These are phyloP conservation scores for Flaveria ramosissima DNA, from an alignment of 129 eudicot genomes.

Conservation along the genomic window DNA sequence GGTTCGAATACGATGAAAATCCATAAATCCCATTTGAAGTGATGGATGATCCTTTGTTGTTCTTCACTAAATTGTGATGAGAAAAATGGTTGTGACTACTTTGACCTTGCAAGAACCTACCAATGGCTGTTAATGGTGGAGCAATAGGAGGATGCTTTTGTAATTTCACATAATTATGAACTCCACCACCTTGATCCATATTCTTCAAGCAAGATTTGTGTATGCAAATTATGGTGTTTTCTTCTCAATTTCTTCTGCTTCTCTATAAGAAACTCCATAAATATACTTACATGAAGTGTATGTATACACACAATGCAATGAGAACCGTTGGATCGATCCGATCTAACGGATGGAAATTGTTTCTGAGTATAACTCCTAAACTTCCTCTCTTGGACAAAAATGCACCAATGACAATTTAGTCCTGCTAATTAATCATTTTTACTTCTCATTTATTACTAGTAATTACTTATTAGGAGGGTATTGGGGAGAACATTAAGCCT, in stretches of 20 bases:
- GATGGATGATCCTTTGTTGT: constrained; percentile 31
- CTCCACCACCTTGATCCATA: constrained; percentile 47
- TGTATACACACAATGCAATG: constrained; percentile 17
- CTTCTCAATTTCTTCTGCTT: constrained; percentile 23
- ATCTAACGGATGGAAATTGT: constrained; percentile 42
- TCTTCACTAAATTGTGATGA: constrained; percentile 31
- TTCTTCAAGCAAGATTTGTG: constrained; percentile 24
- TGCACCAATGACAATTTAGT: constrained; percentile 13
- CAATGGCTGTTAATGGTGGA: constrained; percentile 60
- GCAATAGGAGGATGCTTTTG: constrained; percentile 28
- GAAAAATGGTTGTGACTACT: constrained; percentile 36
- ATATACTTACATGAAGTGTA: constrained; percentile 26
- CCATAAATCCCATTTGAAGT: constrained; percentile 29
- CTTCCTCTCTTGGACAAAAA: constrained; percentile 40
- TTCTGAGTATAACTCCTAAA: constrained; percentile 47
- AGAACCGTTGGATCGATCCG: constrained; percentile 37
- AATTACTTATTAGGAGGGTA: constrained; percentile 37
- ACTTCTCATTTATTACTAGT: constrained; percentile 23
- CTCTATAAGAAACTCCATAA: constrained; percentile 27
- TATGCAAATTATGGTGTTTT: constrained; percentile 32
- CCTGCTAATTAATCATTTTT: constrained; percentile 29
- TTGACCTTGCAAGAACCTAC: constrained; percentile 62
- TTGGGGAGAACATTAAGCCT: constrained; percentile 41
- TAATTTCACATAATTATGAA: constrained; percentile 30
- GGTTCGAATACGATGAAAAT: constrained; percentile 21